Evolutionary conservation across 2,329 filamentous ascomycete species (phyloP), one percentile per base, ranked within the genome.

Genomic region (Cladorrhinum sp.): DNA sequence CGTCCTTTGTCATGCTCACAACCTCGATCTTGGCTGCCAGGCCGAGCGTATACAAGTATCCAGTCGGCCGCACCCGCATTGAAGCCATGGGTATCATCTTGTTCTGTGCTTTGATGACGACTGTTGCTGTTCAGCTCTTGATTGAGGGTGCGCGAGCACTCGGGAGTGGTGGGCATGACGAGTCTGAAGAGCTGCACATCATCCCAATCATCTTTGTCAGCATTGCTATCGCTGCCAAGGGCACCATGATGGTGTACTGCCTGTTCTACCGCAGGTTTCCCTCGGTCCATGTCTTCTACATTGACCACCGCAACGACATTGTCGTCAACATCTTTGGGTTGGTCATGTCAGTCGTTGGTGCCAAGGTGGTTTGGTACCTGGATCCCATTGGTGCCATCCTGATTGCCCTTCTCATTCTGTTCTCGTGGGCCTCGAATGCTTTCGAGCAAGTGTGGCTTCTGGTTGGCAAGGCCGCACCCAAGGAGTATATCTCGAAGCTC

Each of bases 81-180:
- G 85, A 88, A 73, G 86, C 85, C 2, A 79, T 87, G 60, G 85
- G 84, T 25, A 84, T 88, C 63, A 85, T 88, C 66, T 79, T 88
- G 50, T 88, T 88, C 71, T 86, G 84, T 64, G 83, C 85, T 49
- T 75, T 88, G 61, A 87, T 88, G 84, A 86, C 85, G 1, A 87
- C 85, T 0, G 85, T 87, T 2, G 84, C 85, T 52, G 83, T 87
- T 25, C 81, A 87, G 67, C 75, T 88, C 25, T 80, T 85, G 52
- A 74, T 87, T 59, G 82, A 86, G 64, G 87, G 85, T 22, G 77
- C 77, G n/a, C 77, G 83, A 57, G 73, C 74, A 7, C 74, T 86
- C 6, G 81, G 73, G 16, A 45, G 9, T 20, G 75, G 65, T 4
- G 81, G 81, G 2, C 66, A 73, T 2, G 70, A 70, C 24, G 73